phyloP scores from a whole-genome alignment of 2,329 filamentous ascomycete genomes.

The Epicoccum sorghinum region DNA sequence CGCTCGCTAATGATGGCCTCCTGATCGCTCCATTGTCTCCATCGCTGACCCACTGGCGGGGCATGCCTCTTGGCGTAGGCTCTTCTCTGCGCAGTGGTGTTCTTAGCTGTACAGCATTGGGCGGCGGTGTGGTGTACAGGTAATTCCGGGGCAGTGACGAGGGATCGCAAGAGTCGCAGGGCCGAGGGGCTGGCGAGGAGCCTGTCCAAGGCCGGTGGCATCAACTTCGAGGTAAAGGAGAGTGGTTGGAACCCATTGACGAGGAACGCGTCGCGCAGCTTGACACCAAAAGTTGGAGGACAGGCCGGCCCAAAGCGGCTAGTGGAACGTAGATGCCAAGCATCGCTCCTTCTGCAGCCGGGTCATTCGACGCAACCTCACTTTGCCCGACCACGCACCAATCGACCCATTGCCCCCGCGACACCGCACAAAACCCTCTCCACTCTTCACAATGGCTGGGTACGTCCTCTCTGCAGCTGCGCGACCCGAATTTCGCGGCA shows the following conservation, averaged over 20 bases:
- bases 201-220: slow-evolving; percentile 53
- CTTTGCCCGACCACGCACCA: slow-evolving; percentile 33
- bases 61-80: slow-evolving; percentile 18
- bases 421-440: slow-evolving; percentile 35
- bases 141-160: slow-evolving; percentile 36
- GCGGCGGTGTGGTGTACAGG: slow-evolving; percentile 24
- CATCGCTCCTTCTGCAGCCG: slow-evolving; percentile 11
- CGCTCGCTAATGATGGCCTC: slow-evolving; percentile 6
- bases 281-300: slow-evolving; percentile 2
- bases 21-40: slow-evolving; percentile 23
- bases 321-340: slow-evolving; percentile 15
- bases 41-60: slow-evolving; percentile 12
- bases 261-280: slow-evolving; percentile 13
- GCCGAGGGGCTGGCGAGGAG: slow-evolving; percentile 55
- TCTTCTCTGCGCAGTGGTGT: slow-evolving; percentile 14
- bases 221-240: slow-evolving; percentile 36
- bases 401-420: slow-evolving; percentile 43
- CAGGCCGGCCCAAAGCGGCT: slow-evolving; percentile 21
- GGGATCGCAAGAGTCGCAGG: slow-evolving; percentile 46
- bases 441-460: slow-evolving; percentile 52
- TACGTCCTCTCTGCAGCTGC: slow-evolving; percentile 40
- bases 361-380: slow-evolving; percentile 41
- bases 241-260: slow-evolving; percentile 29
- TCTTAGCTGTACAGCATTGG: slow-evolving; percentile 25
- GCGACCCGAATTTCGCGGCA: not conserved